Evolutionary conservation across 176 grass and related monocot species (phyloP).

Genomic region (Tuctoria greenei): DNA sequence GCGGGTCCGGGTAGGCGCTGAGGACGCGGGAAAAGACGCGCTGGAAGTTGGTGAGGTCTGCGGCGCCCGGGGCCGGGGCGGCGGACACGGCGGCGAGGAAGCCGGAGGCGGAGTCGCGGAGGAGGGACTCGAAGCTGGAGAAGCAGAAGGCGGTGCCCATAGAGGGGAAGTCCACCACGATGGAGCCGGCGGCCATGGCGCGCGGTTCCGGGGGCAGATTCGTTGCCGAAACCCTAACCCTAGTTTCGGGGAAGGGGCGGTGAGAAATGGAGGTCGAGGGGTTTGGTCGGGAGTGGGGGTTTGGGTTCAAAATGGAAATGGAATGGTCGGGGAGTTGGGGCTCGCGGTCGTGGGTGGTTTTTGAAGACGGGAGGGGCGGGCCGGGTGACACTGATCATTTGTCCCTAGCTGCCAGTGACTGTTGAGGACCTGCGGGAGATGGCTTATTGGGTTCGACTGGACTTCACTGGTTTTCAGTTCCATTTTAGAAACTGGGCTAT

Average conservation of each 20-base stretch:
- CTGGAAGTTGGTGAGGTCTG: conserved; percentile 78
- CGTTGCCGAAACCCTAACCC: conserved; percentile 58
- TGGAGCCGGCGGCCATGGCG: conserved; percentile 62
- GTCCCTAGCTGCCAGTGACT: neutral
- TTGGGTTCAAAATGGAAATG: conserved; percentile 46
- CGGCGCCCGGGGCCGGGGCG: conserved; percentile 56
- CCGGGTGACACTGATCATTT: neutral
- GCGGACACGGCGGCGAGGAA: conserved; percentile 72
- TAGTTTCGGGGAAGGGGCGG: conserved; percentile 19
- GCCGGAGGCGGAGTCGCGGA: conserved; percentile 76
- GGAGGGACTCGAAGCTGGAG: conserved; percentile 67
- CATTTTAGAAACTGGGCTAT: neutral
- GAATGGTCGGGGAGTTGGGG: conserved; percentile 19
- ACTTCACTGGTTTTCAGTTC: neutral
- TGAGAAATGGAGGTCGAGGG: conserved; percentile 29
- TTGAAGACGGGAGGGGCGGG: conserved; percentile 33
- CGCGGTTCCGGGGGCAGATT: conserved; percentile 21
- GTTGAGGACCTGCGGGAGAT: neutral
- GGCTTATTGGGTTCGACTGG: neutral
- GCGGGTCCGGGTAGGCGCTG: conserved; percentile 63
- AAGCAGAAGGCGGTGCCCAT: conserved; percentile 47
- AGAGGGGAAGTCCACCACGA: conserved; percentile 59
- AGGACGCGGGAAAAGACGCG: conserved; percentile 80
- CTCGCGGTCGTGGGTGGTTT: conserved; percentile 30
- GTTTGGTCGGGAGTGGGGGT: conserved; percentile 25